phyloP scores from a whole-genome alignment of 2,329 filamentous ascomycete genomes.

The Akanthomyces uredinophilus region DNA sequence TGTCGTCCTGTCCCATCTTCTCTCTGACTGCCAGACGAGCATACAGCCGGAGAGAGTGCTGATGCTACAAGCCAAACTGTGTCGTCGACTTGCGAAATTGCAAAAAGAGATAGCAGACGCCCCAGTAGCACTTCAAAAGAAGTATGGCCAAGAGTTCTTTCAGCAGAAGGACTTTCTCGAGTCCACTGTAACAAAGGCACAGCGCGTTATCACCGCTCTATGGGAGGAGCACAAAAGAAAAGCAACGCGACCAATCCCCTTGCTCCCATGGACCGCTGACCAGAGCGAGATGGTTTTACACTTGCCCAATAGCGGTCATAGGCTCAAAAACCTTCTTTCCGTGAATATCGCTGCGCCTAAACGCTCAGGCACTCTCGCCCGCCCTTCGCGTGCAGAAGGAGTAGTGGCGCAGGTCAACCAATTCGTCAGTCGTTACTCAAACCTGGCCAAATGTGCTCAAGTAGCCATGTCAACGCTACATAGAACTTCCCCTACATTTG shows the following conservation, averaged over 20 bases:
- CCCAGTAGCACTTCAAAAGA: neutral
- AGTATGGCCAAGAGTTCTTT: neutral
- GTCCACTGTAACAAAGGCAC: slow-evolving; percentile 17
- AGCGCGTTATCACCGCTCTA: slow-evolving; percentile 24
- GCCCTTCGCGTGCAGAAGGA: neutral
- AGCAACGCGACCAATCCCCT: slow-evolving; percentile 34
- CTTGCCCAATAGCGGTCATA: neutral
- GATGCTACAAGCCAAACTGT: slow-evolving; percentile 43
- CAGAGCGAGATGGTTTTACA: slow-evolving; percentile 27
- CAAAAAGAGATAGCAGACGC: slow-evolving; percentile 26
- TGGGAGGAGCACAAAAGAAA: slow-evolving; percentile 38
- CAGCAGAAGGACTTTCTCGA: neutral
- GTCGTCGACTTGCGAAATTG: slow-evolving; percentile 53
- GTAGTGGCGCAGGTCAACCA: neutral
- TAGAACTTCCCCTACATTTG: neutral
- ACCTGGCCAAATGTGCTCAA: neutral
- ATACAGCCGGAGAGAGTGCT: slow-evolving; percentile 20
- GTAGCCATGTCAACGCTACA: neutral
- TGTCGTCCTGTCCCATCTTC: slow-evolving; percentile 39
- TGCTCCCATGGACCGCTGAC: slow-evolving; percentile 34
- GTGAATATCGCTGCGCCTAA: neutral
- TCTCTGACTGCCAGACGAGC: slow-evolving; percentile 31
- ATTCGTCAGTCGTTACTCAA: neutral
- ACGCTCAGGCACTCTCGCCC: neutral
- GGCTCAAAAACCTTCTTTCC: neutral